Evolutionary conservation across 768 basidiomycete species (phyloP), one percentile per base, ranked within the genome.

Genomic region (Tricholoma hemisulphureum): DNA sequence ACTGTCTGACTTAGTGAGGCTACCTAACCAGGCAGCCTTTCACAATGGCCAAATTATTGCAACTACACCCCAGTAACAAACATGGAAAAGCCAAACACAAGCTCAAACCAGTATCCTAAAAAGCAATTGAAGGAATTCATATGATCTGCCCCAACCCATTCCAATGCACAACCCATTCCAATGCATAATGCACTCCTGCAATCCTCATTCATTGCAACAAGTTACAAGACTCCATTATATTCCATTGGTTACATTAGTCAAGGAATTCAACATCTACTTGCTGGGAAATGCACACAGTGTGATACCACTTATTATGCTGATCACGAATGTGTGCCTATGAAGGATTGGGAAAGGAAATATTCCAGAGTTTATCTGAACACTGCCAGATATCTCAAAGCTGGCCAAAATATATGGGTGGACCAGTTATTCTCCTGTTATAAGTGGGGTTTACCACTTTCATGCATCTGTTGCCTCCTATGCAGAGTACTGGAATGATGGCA

Each of bases 31-130:
- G n/a, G n/a, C n/a, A n/a, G n/a, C n/a, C n/a, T n/a, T n/a, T n/a
- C n/a, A n/a, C 67, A 52, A 61, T 62, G 28, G 62, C 65, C 26
- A 65, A 66, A 26, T 66, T 69, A 45, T 26, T 69, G 10, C 53
- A 54, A 14, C 67, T 58, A 26, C 43, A 23, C 23, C 35, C 45
- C 11, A 11, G 21, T 13, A 23, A n/a, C 26, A 48, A 28, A 23
- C 13, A 9, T 23, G 45, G 45, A 23, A 48, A 28, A 48, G 9
- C 23, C 14, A 28, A 23, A 28, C 23, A 28, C 20, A 23, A 48
- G 18, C 18, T 48, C 23, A 48, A 48, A n/a, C 45, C 20, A 23
- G 26, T 48, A 48, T 48, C 45, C 2, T 48, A 48, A 13, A 48
- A 48, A 48, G 21, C 45, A 23, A 48, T 48, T 13, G 45, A 48